Evolutionary conservation across 2,329 filamentous ascomycete genomes (phyloP).

Genomic region (Colletotrichum kahawae): DNA sequence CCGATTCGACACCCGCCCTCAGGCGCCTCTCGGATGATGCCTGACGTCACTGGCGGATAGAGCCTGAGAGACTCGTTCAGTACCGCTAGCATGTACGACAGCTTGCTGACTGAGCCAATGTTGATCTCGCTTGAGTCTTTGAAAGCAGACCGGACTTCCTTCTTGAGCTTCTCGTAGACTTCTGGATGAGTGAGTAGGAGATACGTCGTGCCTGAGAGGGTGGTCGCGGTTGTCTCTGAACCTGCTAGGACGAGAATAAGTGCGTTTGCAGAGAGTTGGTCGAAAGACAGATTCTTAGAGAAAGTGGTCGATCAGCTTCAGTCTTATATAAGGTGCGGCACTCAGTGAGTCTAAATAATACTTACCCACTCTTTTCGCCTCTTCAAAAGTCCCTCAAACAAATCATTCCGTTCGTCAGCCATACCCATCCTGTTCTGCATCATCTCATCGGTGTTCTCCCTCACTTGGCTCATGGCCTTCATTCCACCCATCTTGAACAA

Average conservation of each 20-base stretch:
- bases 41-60: slow-evolving; percentile 32
- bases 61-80: slow-evolving; percentile 46
- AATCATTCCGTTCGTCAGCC: neutral
- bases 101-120: slow-evolving; percentile 29
- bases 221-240: slow-evolving; percentile 50
- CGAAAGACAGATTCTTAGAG: slow-evolving; percentile 23
- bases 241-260: slow-evolving; percentile 38
- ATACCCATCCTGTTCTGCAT: neutral
- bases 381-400: slow-evolving; percentile 23
- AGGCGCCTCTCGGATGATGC: slow-evolving; percentile 30
- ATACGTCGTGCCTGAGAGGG: slow-evolving; percentile 44
- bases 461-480: neutral
- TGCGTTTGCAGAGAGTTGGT: slow-evolving; percentile 19
- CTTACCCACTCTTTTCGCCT: slow-evolving; percentile 16
- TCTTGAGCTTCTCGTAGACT: slow-evolving; percentile 31
- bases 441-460: neutral
- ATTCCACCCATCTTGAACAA: slow-evolving; percentile 1
- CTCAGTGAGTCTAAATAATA: accelerated
- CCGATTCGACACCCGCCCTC: slow-evolving; percentile 34
- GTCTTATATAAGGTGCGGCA: neutral
- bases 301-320: neutral
- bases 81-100: slow-evolving; percentile 44
- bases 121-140: slow-evolving; percentile 40
- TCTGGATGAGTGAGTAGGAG: slow-evolving; percentile 38
- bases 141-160: slow-evolving; percentile 46